Evolutionary conservation across 257 asterid species (phyloP).

Genomic region (Salvia miltiorrhiza): DNA sequence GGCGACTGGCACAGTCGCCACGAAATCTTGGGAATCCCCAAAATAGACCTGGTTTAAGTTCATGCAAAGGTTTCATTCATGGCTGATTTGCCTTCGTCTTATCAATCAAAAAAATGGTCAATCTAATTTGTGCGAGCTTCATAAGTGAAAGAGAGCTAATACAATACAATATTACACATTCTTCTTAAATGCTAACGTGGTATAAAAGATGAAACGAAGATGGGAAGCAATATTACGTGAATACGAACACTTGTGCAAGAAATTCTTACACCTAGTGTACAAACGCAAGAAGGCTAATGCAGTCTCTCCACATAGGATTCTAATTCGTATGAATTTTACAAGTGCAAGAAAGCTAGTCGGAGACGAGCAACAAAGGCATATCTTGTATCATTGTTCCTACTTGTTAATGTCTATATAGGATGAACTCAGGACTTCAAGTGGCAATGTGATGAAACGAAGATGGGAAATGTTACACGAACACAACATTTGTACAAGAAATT

Average conservation of each 20-base stretch:
- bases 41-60: conserved; percentile 44
- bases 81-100: background rate
- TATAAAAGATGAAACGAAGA: too few relatives aligned
- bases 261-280: too few relatives aligned
- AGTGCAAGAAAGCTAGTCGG: background rate
- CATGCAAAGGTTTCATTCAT: background rate
- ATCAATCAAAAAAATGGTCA: background rate
- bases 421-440: background rate
- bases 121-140: background rate
- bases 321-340: background rate
- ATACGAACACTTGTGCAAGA: too few relatives aligned
- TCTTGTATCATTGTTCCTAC: background rate
- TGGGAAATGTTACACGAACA: background rate
- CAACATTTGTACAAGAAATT: background rate
- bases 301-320: background rate
- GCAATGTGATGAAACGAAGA: background rate
- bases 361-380: background rate
- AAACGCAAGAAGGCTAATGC: too few relatives aligned
- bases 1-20: conserved; percentile 83
- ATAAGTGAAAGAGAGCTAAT: background rate
- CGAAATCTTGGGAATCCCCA: conserved; percentile 93
- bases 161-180: too few relatives aligned
- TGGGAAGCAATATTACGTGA: too few relatives aligned
- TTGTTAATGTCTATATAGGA: background rate
- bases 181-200: too few relatives aligned